Percentiles rank a stretch among this genome's conserved stretches.
Evolutionary conservation across 148 eudicot species (phyloP).

Genomic region (Persicaria tinctoria): DNA sequence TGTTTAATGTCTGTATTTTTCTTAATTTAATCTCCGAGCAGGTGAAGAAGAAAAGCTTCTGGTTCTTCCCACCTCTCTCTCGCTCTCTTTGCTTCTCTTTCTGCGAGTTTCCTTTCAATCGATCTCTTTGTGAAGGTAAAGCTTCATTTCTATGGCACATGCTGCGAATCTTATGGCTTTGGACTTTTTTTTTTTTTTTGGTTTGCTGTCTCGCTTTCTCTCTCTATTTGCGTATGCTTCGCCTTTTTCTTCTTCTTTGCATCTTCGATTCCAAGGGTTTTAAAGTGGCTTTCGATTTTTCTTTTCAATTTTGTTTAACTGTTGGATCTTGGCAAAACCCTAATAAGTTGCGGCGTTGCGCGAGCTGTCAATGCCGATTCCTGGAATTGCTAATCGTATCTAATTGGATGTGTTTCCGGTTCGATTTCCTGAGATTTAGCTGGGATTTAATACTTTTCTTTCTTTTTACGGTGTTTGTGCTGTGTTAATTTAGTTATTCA

Average conservation of each 20-base stretch:
- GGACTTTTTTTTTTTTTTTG: not conserved
- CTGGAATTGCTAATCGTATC: not conserved
- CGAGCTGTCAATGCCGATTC: conserved; percentile 5
- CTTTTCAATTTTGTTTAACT: not conserved
- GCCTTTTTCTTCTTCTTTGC: not conserved
- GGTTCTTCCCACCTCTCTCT: conserved; percentile 1
- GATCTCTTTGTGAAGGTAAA: conserved; percentile 12
- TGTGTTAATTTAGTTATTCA: not conserved
- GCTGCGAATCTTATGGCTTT: conserved; percentile 7
- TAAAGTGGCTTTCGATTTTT: conserved; percentile 8
- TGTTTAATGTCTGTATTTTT: conserved; percentile 9
- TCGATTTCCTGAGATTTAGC: conserved; percentile 7
- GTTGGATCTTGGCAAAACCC: conserved; percentile 8
- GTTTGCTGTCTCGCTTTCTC: not conserved
- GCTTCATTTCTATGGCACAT: conserved; percentile 10
- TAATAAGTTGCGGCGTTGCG: conserved; percentile 2
- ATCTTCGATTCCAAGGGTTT: conserved; percentile 12
- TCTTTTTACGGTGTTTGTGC: not conserved
- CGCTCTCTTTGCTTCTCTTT: not conserved
- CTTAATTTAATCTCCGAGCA: conserved; percentile 7
- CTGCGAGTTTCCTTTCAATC: not conserved
- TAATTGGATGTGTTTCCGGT: not conserved
- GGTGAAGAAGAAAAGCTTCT: conserved; percentile 8
- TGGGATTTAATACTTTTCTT: not conserved
- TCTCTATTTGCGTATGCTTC: not conserved